Base-by-base conservation (phyloP, 257 asterid genomes). In the Lithospermum erythrorhizon region DNA sequence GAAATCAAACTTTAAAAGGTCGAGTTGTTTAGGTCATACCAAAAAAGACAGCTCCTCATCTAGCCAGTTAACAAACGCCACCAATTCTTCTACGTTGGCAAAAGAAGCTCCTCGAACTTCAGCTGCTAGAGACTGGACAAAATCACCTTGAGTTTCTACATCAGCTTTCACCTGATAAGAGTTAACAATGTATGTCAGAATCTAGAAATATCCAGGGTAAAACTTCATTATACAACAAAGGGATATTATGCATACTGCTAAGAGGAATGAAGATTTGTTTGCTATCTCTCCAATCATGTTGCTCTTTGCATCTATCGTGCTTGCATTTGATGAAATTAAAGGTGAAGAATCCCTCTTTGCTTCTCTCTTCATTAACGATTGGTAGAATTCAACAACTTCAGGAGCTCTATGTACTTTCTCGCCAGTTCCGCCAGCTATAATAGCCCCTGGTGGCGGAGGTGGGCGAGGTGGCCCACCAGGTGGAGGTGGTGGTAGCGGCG, bases 271-370 rank as follows among this genome's bases (percentile, higher is more conserved):
- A 32, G 98, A 93, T 83, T 78, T 82, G 74, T 93, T 86, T 70
- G 73, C 97, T 66, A 93, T 89, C 89, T 93, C 97, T 72, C 98
- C 98, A 65, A 89, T 93, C 97, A 93, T 81, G 74, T 84, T 89
- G 78, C 81, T 89, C 70, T 95, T 86, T 57, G 97, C 98, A 64
- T 82, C 95, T 1, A 85, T 73, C 23, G 88, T 61, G 67, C 73
- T 86, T 17, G 90, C 78, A 29, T 86, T 55, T 22, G 91, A 61
- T 49, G 96, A 69, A 59, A 93, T 69, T 80, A 89, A 63, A 13
- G 90, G 68, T 2, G 86, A 59, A 9, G 90, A 72, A 59, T 80
- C 97, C 71, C 82, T 93, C 93, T 86, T 93, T 6, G 89, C 89
- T 79, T 89, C 98, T 0, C 97, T 93, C 71, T 93, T 93, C 95